phyloP scores from a whole-genome alignment of 331 rosid species.

The Spiraea crenata region DNA sequence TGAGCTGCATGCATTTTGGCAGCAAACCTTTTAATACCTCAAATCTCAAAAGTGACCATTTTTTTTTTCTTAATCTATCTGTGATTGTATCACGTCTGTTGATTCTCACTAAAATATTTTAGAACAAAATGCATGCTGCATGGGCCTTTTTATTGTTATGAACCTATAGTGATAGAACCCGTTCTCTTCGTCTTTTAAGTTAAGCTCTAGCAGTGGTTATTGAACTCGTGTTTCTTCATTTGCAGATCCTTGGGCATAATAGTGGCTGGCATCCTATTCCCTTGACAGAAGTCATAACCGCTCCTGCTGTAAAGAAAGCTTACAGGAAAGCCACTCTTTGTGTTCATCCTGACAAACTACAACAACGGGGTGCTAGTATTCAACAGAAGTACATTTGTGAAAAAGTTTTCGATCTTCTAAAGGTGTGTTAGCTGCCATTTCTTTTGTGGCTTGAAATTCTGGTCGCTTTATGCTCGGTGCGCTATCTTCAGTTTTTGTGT shows the following conservation, averaged over 20 bases:
- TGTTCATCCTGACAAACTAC: constrained; percentile 89
- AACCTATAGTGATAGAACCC: not conserved
- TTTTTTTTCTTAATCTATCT: no score
- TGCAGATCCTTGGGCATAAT: constrained; percentile 79
- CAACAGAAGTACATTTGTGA: constrained; percentile 81
- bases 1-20: not conserved
- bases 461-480: no score
- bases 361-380: constrained; percentile 79
- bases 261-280: constrained; percentile 88
- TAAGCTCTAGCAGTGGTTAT: not conserved
- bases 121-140: not conserved
- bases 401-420: constrained; percentile 84
- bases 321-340: constrained; percentile 85
- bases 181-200: not conserved
- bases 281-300: constrained; percentile 75
- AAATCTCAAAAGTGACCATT: not conserved
- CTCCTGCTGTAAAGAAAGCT: constrained; percentile 79
- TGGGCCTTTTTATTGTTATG: not conserved
- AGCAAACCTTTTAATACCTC: not conserved
- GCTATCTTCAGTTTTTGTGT: not conserved
- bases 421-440: constrained; percentile 47
- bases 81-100: no score
- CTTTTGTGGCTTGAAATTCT: constrained; percentile 16
- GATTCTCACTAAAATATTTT: not conserved
- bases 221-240: constrained; percentile 16